Evolutionary conservation across 495 filamentous ascomycete genomes (phyloP), one percentile per base, ranked within the genome.

Genomic region (Penicillium riverlandense): DNA sequence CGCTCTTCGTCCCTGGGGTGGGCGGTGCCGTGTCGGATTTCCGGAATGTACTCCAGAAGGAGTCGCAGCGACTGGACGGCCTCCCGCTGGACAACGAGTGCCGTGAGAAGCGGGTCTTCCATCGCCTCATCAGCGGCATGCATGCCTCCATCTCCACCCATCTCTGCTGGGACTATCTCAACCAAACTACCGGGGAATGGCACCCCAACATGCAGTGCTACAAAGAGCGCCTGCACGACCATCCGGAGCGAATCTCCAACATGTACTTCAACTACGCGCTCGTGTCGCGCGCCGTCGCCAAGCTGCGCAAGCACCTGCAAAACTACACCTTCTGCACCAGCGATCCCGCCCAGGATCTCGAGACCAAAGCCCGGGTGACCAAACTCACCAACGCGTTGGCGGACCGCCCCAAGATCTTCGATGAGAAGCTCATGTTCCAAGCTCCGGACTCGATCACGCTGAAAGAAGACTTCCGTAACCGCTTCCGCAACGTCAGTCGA

Each of bases 231-330:
- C 77, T 98, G 12, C 83, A 92, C 56, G 72, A 73, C 7, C 80
- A 88, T 54, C 90, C 91, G 0, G 92, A 98, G 49, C 85, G 90
- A 41, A 84, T 96, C 57, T 91, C 91, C 43, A 98, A 98, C 63
- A 78, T 97, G 45, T 98, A 97, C 69, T 98, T 98, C 73, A 96
- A 98, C 75, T 98, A 96, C 60, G 92, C 92, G 0, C 76, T 98
- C 28, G 74, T 98, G 14, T 80, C 90, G 7, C 88, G 92, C 49
- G 92, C 92, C 13, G 75, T 96, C 41, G 82, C 84, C 14, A 98
- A 98, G 64, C 79, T 97, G n/a, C 86, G 82, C 15, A 86, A 85
- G 22, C 84, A 92, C 54, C 72, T 97, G 13, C 67, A 84, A 37
- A 61, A 72, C 50, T 98, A 97, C 69, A 95, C 86, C 2, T 98